Percentiles rank a stretch among this genome's conserved stretches.
Conservation (phyloP, 2,329 filamentous ascomycete species). For the Aspergillus pseudoviridinutans region DNA sequence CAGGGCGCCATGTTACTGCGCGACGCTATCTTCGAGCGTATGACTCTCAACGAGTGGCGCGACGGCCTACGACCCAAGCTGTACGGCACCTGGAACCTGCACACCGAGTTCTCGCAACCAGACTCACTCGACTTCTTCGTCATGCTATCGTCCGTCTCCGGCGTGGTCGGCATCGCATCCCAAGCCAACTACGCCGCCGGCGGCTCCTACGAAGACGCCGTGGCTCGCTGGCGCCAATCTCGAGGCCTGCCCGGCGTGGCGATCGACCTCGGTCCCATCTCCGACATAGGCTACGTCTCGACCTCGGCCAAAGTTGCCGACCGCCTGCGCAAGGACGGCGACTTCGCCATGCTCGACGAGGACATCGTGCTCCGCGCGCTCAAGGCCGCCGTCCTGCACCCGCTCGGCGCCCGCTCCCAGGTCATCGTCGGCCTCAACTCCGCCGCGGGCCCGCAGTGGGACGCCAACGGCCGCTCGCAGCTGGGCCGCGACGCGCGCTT, state of each 20-base stretch:
- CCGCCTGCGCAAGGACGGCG: too few species aligned
- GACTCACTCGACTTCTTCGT: slow-evolving; percentile 43
- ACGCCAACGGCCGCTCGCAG: too few species aligned
- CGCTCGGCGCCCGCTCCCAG: too few species aligned
- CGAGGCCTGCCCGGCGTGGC: slow-evolving; percentile 16
- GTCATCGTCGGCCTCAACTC: too few species aligned
- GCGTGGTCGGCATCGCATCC: slow-evolving; percentile 55
- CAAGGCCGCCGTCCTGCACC: too few species aligned
- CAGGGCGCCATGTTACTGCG: slow-evolving; percentile 18
- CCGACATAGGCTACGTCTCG: slow-evolving; percentile 29
- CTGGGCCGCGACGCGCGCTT: too few species aligned
- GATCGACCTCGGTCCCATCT: slow-evolving; percentile 29
- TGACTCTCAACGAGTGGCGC: slow-evolving; percentile 11
- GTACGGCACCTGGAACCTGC: slow-evolving; percentile 13
- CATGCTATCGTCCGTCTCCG: slow-evolving; percentile 54
- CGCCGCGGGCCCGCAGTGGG: too few species aligned
- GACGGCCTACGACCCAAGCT: slow-evolving; percentile 8
- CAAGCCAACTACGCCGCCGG: slow-evolving; percentile 59
- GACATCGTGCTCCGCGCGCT: too few species aligned
- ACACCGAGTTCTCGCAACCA: slow-evolving; percentile 2
- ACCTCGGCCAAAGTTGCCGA: too few species aligned
- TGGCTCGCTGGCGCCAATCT: slow-evolving; percentile 18
- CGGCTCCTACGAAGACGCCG: slow-evolving; percentile 32
- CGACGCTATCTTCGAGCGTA: slow-evolving; percentile 12
- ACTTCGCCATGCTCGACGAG: too few species aligned